A percentile compares a stretch with the other conserved stretches of the same genome.
Conservation (phyloP, 805 yeast genomes). For the Nakazawaea anatomiae region DNA sequence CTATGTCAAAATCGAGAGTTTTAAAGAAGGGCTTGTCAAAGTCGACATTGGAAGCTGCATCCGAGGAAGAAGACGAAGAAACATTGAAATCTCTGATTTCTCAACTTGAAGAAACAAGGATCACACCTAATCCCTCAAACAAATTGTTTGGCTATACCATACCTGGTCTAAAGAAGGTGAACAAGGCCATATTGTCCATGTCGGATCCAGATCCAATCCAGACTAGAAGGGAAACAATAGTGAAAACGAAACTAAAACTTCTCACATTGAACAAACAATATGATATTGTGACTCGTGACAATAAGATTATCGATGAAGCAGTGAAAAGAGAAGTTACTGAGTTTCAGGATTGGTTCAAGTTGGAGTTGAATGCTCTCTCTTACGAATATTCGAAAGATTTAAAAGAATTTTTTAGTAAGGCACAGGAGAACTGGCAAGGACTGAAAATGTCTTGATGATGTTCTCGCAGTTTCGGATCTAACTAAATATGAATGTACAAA, state of each 20-base stretch:
- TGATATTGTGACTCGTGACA: constrained; percentile 20
- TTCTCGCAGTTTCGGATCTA: background rate
- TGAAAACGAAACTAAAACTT: constrained; percentile 22
- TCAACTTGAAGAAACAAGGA: constrained; percentile 26
- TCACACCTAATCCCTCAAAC: constrained; percentile 18
- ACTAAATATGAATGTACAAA: too few relatives aligned
- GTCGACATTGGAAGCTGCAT: background rate
- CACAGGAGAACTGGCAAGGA: constrained; percentile 23
- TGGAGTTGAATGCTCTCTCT: constrained; percentile 16
- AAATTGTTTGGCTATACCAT: constrained; percentile 22
- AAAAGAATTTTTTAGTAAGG: constrained; percentile 17
- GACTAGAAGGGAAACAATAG: constrained; percentile 24
- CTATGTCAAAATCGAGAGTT: constrained; percentile 9
- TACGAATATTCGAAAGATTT: constrained; percentile 18
- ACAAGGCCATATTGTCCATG: constrained; percentile 25
- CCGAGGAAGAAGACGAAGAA: background rate
- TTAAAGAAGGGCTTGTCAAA: background rate
- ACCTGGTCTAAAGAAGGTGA: constrained; percentile 29
- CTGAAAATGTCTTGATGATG: background rate
- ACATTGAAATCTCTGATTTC: constrained; percentile 14
- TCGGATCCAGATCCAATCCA: constrained; percentile 29
- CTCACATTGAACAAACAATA: constrained; percentile 26
- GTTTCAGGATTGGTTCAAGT: constrained; percentile 27
- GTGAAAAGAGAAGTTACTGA: constrained; percentile 19
- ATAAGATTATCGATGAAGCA: constrained; percentile 17